Percentiles rank a stretch among this genome's conserved stretches.
Conservation (phyloP, 495 filamentous ascomycete species). For the Glutinoglossum americanum region DNA sequence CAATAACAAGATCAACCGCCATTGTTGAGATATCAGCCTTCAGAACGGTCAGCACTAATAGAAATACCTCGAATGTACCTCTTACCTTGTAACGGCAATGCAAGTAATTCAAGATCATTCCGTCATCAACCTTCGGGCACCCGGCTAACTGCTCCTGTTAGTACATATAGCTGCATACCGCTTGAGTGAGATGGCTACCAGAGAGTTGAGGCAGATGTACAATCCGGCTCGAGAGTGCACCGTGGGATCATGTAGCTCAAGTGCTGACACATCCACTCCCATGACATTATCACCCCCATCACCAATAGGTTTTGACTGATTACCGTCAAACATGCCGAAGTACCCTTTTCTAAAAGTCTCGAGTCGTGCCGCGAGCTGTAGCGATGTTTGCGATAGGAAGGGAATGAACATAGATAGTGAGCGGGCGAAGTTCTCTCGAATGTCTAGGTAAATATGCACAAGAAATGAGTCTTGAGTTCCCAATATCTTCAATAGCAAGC, state of each 20-base stretch:
- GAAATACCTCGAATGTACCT: neutral
- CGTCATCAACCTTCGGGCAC: conserved; percentile 66
- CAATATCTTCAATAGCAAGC: too few species aligned
- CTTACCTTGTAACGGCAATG: conserved; percentile 58
- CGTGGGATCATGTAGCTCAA: conserved; percentile 25
- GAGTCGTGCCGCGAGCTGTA: conserved; percentile 26
- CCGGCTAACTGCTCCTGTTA: conserved; percentile 43
- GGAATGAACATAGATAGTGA: conserved; percentile 30
- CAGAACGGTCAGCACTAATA: neutral
- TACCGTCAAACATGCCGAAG: conserved; percentile 23
- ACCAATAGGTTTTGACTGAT: conserved; percentile 19
- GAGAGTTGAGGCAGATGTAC: conserved; percentile 77
- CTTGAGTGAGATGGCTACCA: conserved; percentile 29
- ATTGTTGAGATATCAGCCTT: conserved; percentile 57
- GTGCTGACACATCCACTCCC: neutral
- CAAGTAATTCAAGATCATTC: conserved; percentile 52
- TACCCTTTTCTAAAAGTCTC: conserved; percentile 26
- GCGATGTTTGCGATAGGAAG: conserved; percentile 25
- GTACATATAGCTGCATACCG: neutral
- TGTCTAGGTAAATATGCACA: conserved; percentile 11
- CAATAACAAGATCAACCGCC: conserved; percentile 59
- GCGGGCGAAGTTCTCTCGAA: conserved; percentile 24
- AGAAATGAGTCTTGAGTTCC: neutral
- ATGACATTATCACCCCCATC: conserved; percentile 9
- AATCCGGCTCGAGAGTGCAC: conserved; percentile 71